A percentile compares a stretch with the other conserved stretches of the same genome.
phyloP scores from a whole-genome alignment of 495 filamentous ascomycete species.

The Trichoderma parareesei region DNA sequence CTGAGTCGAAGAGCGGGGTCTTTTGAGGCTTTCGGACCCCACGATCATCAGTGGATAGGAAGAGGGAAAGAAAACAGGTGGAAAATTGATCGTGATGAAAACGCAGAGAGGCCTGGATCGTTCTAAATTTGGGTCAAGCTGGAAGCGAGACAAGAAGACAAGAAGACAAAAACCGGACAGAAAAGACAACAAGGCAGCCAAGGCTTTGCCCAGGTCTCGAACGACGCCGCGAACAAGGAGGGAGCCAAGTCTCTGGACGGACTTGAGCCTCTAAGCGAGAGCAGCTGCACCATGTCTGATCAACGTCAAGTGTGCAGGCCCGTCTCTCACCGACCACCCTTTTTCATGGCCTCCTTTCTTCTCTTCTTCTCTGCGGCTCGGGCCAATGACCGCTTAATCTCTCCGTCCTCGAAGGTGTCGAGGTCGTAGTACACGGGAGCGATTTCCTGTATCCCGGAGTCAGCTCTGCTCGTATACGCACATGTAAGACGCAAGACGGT shows the following conservation, averaged over 20 bases:
- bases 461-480: neutral
- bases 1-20: neutral
- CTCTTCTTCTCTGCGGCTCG: constrained; percentile 66
- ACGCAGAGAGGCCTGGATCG: neutral
- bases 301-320: neutral
- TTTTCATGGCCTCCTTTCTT: constrained; percentile 62
- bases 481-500: constrained; percentile 23
- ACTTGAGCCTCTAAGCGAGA: neutral
- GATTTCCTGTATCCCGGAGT: constrained; percentile 51
- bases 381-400: constrained; percentile 69
- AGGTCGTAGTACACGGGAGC: constrained; percentile 89
- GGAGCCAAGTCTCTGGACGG: neutral
- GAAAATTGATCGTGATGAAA: neutral
- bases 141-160: no score
- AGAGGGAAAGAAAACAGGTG: no score
- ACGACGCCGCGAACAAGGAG: neutral
- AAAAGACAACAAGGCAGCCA: neutral
- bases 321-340: constrained; percentile 15
- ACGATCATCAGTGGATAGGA: neutral
- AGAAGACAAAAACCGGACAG: neutral
- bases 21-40: neutral
- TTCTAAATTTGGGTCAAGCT: neutral
- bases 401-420: constrained; percentile 73
- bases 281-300: neutral
- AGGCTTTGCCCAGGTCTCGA: neutral